Conservation (phyloP, 2,329 filamentous ascomycete species). For the Berkeleyomyces basicola region DNA sequence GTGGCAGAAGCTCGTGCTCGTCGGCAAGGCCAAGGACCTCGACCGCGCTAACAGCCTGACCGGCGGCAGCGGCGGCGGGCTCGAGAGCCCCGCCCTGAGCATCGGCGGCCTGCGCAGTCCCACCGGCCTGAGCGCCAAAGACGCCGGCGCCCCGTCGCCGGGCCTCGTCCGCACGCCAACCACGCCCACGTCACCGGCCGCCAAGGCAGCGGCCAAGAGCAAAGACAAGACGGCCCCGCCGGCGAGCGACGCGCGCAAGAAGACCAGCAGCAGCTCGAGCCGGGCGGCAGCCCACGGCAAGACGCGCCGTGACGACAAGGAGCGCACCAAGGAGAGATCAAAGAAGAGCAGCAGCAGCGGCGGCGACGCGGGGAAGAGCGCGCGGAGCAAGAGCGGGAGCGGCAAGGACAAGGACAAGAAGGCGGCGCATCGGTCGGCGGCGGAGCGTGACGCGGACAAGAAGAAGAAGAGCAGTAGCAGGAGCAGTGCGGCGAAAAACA, state of each 20-base stretch:
- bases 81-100: background rate
- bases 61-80: background rate
- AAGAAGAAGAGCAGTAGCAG: background rate
- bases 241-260: background rate
- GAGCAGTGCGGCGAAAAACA: background rate
- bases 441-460: background rate
- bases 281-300: background rate
- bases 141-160: background rate
- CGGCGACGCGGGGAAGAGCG: background rate
- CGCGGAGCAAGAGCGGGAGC: background rate
- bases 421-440: constrained; percentile 8
- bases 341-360: background rate
- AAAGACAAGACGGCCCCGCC: background rate
- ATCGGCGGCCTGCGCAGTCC: constrained; percentile 9
- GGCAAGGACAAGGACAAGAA: constrained; percentile 9
- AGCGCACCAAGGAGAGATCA: background rate
- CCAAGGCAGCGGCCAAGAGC: background rate
- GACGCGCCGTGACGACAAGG: background rate
- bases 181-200: background rate
- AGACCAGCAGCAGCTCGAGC: background rate
- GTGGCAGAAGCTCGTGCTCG: constrained; percentile 10
- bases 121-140: background rate
- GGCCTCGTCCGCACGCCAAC: background rate
- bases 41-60: background rate
- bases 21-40: constrained; percentile 4